A percentile compares a stretch with the other conserved stretches of the same genome.
phyloP scores from a whole-genome alignment of 306 rosid species.

The Malus sieversii region DNA sequence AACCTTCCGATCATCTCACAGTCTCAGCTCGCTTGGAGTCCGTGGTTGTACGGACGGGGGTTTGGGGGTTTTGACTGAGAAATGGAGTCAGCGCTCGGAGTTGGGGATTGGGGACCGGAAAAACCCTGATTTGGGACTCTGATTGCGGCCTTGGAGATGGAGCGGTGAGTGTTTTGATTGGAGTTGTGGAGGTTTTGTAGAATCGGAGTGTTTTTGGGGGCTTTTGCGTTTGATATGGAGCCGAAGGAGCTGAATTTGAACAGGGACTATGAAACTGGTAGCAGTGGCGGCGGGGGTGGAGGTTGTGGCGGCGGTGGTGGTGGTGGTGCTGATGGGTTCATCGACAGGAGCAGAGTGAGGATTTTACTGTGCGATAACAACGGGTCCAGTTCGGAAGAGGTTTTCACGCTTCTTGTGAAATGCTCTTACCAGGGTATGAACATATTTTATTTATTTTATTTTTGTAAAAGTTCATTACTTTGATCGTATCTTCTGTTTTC shows the following conservation, averaged over 20 bases:
- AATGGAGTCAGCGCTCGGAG: constrained; percentile 14
- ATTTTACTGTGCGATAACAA: constrained; percentile 90
- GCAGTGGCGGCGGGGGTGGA: constrained; percentile 21
- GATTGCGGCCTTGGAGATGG: background rate
- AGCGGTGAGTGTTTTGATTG: background rate
- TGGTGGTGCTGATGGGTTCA: constrained; percentile 55
- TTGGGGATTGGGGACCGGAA: background rate
- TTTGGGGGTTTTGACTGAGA: background rate
- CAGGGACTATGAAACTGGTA: constrained; percentile 31
- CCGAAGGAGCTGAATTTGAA: constrained; percentile 48
- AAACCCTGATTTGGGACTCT: background rate
- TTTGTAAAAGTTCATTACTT: background rate
- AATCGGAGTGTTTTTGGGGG: background rate
- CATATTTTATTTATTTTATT: background rate
- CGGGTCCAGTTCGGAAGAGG: constrained; percentile 68
- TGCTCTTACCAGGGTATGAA: constrained; percentile 82
- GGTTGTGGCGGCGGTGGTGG: constrained; percentile 16
- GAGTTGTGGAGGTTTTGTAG: constrained; percentile 20
- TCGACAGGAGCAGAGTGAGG: constrained; percentile 90
- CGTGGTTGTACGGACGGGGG: constrained; percentile 3
- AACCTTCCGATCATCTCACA: constrained; percentile 7
- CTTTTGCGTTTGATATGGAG: constrained; percentile 42
- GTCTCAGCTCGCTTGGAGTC: background rate
- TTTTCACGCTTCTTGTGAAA: constrained; percentile 64
- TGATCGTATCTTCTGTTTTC: background rate